Conservation (phyloP, 2,329 filamentous ascomycete genomes). For the Monilinia polystroma region DNA sequence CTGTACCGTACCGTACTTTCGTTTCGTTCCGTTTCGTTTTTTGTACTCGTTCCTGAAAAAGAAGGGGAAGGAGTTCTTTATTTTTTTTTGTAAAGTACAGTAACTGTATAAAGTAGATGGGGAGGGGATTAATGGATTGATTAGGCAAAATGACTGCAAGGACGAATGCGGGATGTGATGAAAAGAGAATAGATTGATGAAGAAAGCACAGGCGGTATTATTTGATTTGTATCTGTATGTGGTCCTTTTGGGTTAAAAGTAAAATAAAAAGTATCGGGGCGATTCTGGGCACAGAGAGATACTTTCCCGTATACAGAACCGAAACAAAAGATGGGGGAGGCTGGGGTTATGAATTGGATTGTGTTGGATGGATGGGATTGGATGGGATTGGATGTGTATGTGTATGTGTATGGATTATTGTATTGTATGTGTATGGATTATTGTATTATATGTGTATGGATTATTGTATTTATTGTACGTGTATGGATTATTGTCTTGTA, state of each 20-base stretch:
- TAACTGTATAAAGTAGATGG: slow-evolving; percentile 33
- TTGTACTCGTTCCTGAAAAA: slow-evolving; percentile 25
- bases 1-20: too few species aligned
- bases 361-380: too few species aligned
- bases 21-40: too few species aligned
- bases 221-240: not conserved
- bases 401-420: too few species aligned
- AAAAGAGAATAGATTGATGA: slow-evolving; percentile 39
- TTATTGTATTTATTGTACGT: too few species aligned
- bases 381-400: too few species aligned
- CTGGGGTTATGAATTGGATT: not conserved
- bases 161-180: slow-evolving; percentile 37
- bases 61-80: slow-evolving; percentile 11
- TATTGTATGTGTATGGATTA: too few species aligned
- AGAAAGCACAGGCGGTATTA: slow-evolving; percentile 29
- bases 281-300: slow-evolving; percentile 2
- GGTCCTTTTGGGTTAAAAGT: not conserved
- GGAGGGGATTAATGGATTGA: slow-evolving; percentile 39
- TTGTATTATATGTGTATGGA: too few species aligned
- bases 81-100: slow-evolving; percentile 1
- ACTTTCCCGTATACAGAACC: not conserved
- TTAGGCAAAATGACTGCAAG: slow-evolving; percentile 38
- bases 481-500: too few species aligned
- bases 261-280: not conserved
- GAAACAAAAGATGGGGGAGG: not conserved